A percentile compares a stretch with the other conserved stretches of the same genome.
Conservation (phyloP, 2,329 filamentous ascomycete genomes). For the Ceratocystis huliohia region DNA sequence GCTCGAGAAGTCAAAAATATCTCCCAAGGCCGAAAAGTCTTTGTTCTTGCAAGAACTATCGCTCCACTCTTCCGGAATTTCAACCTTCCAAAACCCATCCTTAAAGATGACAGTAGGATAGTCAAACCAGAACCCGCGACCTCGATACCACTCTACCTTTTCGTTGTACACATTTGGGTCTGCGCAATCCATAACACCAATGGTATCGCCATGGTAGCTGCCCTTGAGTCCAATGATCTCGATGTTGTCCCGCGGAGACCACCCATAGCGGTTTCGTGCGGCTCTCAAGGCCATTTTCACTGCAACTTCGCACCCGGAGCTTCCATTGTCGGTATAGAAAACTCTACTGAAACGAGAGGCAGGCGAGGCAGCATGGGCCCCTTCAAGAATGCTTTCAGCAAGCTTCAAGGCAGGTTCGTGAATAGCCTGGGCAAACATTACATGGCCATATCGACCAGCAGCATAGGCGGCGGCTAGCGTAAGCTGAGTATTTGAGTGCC, state of each 20-base stretch:
- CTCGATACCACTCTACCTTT: conserved; percentile 76
- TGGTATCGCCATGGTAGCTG: conserved; percentile 78
- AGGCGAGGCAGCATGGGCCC: conserved; percentile 41
- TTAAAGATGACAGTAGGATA: conserved; percentile 59
- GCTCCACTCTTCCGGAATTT: conserved; percentile 38
- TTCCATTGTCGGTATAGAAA: conserved; percentile 76
- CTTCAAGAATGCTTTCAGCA: conserved; percentile 49
- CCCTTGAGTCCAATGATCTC: conserved; percentile 63
- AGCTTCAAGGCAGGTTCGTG: conserved; percentile 64
- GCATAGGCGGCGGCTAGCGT: conserved; percentile 67
- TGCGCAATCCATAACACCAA: conserved; percentile 75
- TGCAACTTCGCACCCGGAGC: conserved; percentile 71
- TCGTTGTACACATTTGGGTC: conserved; percentile 68
- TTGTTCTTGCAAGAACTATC: conserved; percentile 26
- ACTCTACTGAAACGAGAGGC: conserved; percentile 47
- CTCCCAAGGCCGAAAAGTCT: conserved; percentile 37
- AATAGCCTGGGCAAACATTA: conserved; percentile 75
- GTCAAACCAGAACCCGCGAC: conserved; percentile 69
- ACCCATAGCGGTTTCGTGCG: conserved; percentile 51
- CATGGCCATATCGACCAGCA: conserved; percentile 71
- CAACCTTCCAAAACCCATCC: conserved; percentile 53
- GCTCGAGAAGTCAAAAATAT: conserved; percentile 47
- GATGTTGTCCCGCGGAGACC: conserved; percentile 45
- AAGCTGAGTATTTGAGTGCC: conserved; percentile 61
- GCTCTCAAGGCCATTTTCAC: conserved; percentile 75